These are phyloP conservation scores for Oemleria cerasiformis DNA, from an alignment of 306 rosid genomes.

Conservation along the genomic window DNA sequence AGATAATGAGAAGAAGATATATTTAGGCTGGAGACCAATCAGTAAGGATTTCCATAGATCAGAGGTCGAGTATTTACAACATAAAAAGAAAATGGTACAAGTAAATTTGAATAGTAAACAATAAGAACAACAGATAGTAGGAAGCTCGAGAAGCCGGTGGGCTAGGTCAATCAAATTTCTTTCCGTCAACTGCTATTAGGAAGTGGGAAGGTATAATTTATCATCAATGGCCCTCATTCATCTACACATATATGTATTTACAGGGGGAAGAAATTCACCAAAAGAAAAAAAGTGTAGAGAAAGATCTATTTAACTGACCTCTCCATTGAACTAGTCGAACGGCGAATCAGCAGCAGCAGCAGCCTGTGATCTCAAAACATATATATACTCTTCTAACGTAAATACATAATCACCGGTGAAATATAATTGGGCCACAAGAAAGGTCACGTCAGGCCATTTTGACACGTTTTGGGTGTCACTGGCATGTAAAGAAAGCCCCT, in stretches of 20 bases:
- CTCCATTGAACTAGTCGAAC: constrained; percentile 34
- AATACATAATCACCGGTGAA: constrained; percentile 20
- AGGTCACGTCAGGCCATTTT: not conserved
- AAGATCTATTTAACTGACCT: constrained; percentile 34
- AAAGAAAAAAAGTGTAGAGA: constrained; percentile 19
- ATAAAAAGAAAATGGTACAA: not conserved
- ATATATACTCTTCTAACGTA: constrained; percentile 21
- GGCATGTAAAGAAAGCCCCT: constrained; percentile 14
- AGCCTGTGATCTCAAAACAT: constrained; percentile 21
- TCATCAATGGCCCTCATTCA: constrained; percentile 33
- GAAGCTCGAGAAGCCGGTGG: not conserved
- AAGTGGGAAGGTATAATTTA: constrained; percentile 22
- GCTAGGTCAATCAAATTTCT: constrained; percentile 18
- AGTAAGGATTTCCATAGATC: not conserved
- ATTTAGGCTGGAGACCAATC: not conserved
- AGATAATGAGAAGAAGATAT: not conserved
- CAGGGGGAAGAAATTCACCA: constrained; percentile 33
- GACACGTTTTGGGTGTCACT: too few species aligned
- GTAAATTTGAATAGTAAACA: not conserved
- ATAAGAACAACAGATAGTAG: not conserved
- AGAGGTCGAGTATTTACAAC: not conserved
- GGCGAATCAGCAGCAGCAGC: constrained; percentile 20
- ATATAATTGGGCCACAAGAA: constrained; percentile 28
- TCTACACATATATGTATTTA: constrained; percentile 40
- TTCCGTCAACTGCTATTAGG: constrained; percentile 16